Conservation (phyloP, 129 eudicot genomes). For the Rutidosis leptorrhynchoides region DNA sequence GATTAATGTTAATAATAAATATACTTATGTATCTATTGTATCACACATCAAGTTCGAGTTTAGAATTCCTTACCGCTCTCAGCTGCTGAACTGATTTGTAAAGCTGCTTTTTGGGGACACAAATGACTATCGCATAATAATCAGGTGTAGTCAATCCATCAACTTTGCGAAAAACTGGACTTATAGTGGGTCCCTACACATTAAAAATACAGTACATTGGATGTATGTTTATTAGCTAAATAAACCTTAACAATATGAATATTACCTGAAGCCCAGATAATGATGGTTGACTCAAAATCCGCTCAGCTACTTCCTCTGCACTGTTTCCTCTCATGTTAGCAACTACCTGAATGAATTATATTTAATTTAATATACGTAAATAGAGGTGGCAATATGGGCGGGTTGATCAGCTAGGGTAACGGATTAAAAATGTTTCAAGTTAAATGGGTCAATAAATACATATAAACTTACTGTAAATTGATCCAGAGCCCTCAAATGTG, state of each 20-base stretch:
- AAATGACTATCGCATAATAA: conserved; percentile 81
- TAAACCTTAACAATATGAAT: not conserved
- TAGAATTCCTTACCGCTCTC: conserved; percentile 55
- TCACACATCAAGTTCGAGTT: conserved; percentile 9
- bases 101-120: conserved; percentile 80
- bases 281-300: conserved; percentile 73
- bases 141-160: conserved; percentile 52
- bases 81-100: conserved; percentile 89
- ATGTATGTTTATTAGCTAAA: conserved; percentile 13
- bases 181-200: conserved; percentile 84
- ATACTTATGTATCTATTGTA: too few species aligned
- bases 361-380: not conserved
- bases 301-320: conserved; percentile 83
- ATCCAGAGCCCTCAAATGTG: conserved; percentile 74
- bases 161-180: conserved; percentile 75
- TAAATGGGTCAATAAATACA: not conserved
- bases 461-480: conserved; percentile 66
- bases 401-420: not conserved
- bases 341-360: conserved; percentile 53
- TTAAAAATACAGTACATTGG: conserved; percentile 6
- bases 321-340: conserved; percentile 95
- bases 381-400: not conserved
- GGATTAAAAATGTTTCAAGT: not conserved
- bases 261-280: conserved; percentile 88
- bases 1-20: too few species aligned